Conservation (phyloP, 2,329 filamentous ascomycete genomes). For the Dryadomyces quercivorus region DNA sequence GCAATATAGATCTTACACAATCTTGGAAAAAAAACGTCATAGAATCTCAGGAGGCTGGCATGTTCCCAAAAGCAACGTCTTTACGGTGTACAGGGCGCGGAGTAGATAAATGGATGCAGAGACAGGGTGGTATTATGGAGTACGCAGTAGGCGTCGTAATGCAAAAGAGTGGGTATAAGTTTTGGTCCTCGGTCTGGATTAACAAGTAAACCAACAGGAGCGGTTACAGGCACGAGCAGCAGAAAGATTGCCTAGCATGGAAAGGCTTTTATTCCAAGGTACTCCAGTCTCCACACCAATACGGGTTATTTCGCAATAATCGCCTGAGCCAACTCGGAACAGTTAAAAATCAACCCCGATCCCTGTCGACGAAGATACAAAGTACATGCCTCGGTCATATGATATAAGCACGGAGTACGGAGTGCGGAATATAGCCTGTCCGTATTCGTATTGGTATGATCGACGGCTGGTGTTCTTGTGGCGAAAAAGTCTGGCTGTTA, state of each 20-base stretch:
- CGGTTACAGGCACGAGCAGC: not conserved
- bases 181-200: not conserved
- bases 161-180: not conserved
- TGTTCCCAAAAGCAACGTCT: too few species aligned
- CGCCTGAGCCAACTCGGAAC: not conserved
- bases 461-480: too few species aligned
- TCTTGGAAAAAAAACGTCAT: too few species aligned
- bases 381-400: too few species aligned
- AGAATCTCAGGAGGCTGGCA: too few species aligned
- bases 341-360: not conserved
- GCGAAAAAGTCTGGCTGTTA: too few species aligned
- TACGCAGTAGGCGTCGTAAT: not conserved
- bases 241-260: not conserved
- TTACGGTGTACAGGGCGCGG: too few species aligned
- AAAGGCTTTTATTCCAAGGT: not conserved
- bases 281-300: not conserved
- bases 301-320: not conserved
- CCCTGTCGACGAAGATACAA: not conserved
- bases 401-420: not conserved
- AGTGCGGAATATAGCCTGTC: too few species aligned
- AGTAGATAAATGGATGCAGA: not conserved
- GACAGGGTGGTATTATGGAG: not conserved
- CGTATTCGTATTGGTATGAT: too few species aligned
- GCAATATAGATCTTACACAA: too few species aligned
- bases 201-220: not conserved